Evolutionary conservation across 2,329 filamentous ascomycete genomes (phyloP).

Genomic region (Zymoseptoria passerinii): DNA sequence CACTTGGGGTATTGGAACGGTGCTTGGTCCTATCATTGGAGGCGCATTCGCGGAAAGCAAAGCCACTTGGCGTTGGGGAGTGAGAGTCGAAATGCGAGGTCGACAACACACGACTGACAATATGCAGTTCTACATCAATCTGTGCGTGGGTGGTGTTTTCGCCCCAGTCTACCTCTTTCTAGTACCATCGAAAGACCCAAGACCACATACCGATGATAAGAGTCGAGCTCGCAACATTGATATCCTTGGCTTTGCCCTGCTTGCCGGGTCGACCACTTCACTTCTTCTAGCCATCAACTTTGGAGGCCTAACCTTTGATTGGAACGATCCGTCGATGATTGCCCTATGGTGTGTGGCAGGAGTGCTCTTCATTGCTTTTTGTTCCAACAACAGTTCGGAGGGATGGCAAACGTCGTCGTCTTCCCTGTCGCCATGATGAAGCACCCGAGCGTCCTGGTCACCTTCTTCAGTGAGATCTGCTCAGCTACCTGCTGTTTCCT

Average conservation of each 20-base stretch:
- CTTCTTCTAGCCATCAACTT: constrained; percentile 42
- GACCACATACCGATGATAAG: background rate
- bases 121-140: constrained; percentile 38
- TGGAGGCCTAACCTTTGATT: constrained; percentile 43
- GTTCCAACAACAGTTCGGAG: constrained; percentile 38
- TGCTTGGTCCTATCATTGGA: constrained; percentile 8
- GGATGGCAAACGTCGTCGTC: background rate
- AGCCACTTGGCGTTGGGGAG: constrained; percentile 9
- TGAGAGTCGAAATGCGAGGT: background rate
- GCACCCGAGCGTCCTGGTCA: constrained; percentile 37
- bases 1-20: constrained; percentile 5
- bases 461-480: constrained; percentile 33
- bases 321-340: constrained; percentile 40
- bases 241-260: background rate
- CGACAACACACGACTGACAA: background rate
- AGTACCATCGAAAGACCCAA: constrained; percentile 29
- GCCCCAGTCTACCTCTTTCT: constrained; percentile 38
- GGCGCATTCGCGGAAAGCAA: constrained; percentile 5
- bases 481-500: constrained; percentile 7
- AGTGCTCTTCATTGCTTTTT: constrained; percentile 38
- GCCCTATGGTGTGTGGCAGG: constrained; percentile 42
- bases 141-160: constrained; percentile 28
- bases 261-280: background rate
- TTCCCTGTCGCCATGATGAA: constrained; percentile 42
- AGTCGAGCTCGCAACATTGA: background rate